Conservation (phyloP, 495 filamentous ascomycete species). For the Xylaria telfairii region DNA sequence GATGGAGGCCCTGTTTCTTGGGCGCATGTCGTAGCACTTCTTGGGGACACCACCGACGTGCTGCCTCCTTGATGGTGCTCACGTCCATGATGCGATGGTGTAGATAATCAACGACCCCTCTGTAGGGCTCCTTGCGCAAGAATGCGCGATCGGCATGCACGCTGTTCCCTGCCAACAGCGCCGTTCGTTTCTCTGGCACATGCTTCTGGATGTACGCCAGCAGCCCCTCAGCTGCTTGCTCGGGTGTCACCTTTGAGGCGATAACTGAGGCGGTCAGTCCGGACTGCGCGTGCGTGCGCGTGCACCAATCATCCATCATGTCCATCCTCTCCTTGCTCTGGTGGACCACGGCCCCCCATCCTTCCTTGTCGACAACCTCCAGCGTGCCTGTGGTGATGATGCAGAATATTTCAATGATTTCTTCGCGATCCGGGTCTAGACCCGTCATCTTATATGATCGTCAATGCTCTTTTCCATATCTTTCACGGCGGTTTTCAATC, state of each 20-base stretch:
- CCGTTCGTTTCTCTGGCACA: conserved; percentile 67
- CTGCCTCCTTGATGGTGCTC: conserved; percentile 88
- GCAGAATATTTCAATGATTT: conserved; percentile 92
- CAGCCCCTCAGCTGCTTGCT: conserved; percentile 73
- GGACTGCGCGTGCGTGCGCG: conserved; percentile 63
- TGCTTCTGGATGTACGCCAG: conserved; percentile 77
- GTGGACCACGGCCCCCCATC: conserved; percentile 82
- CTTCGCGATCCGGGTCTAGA: conserved; percentile 75
- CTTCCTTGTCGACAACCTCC: conserved; percentile 73
- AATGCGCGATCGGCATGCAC: conserved; percentile 91
- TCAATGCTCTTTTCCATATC: background rate
- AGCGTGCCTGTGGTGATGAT: conserved; percentile 85
- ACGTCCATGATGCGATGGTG: conserved; percentile 93
- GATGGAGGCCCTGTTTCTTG: conserved; percentile 75
- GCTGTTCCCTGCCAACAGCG: conserved; percentile 86
- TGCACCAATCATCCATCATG: conserved; percentile 74
- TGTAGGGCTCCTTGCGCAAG: conserved; percentile 74
- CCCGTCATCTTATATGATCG: conserved; percentile 82
- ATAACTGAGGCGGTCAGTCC: conserved; percentile 82
- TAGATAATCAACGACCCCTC: conserved; percentile 71
- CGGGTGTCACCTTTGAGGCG: conserved; percentile 71
- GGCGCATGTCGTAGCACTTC: conserved; percentile 66
- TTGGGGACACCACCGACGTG: conserved; percentile 75
- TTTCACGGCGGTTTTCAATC: background rate
- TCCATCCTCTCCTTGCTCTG: conserved; percentile 73